Base-by-base conservation (phyloP, 2,329 filamentous ascomycete genomes). In the Coniochaeta prunicola region DNA sequence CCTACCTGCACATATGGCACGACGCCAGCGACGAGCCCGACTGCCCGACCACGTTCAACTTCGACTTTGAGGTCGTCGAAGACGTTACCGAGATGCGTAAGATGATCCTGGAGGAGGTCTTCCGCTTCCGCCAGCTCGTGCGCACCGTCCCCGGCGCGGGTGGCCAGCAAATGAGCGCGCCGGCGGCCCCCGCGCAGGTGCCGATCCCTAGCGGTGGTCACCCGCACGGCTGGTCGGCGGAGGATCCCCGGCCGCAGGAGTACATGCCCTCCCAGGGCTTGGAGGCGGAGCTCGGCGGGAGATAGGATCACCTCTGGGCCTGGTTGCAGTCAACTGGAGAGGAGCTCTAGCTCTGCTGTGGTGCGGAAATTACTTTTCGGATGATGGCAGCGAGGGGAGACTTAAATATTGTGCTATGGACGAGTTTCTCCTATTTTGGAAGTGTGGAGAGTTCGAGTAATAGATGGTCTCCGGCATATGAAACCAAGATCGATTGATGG, bases 1-100 rank as follows among this genome's bases (percentile, higher is more conserved):
- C 89, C 34, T 99, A 99, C 76, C 83, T 99, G 59, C 86, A 93
- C 70, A 97, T 99, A 77, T 97, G 94, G 94, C 94, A 99, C 78
- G 94, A 99, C 68, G 90, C 92, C 57, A 92, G 90, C 4, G 94
- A 99, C 75, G 94, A 99, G 79, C 94, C 94, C 21, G 85, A 88
- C 64, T 97, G 93, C 78, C 92, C 92, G 0, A 90, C 89, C 17
- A 92, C 91, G 19, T 99, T 99, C 76, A 92, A 99, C 80, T 99
- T 99, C 78, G 89, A 93, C 72, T 99, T 99, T 70, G 94, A 99
- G 74, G 87, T 96, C n/a, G 86, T 97, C 40, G 93, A 99, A 57
- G 94, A 97, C 50, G 92, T 99, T 21, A 83, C 81, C 24, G 90
- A 97, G 66, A 97, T 99, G 92, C 90, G 94, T 71, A 87, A 88